These are phyloP conservation scores for Hericium coralloides DNA, from an alignment of 768 basidiomycete species.

Conservation along the genomic window DNA sequence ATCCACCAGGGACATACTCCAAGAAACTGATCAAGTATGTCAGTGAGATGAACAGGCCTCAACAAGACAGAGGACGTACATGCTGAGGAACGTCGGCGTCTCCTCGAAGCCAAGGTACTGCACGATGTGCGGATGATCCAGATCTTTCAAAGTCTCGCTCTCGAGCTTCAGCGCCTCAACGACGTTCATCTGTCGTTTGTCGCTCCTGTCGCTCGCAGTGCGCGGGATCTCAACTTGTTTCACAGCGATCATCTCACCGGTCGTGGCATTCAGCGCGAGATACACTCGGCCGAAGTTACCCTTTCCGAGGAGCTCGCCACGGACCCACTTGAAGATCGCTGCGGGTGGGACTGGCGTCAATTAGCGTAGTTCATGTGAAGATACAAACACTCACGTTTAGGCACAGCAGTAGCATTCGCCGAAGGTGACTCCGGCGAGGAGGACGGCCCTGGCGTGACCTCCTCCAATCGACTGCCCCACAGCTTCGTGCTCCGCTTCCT, in stretches of 20 bases:
- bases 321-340: constrained; percentile 97
- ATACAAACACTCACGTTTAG: constrained; percentile 48
- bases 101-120: constrained; percentile 95
- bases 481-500: constrained; percentile 88
- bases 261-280: constrained; percentile 90
- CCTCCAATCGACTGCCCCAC: constrained; percentile 90
- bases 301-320: constrained; percentile 94
- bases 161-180: constrained; percentile 92
- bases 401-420: constrained; percentile 24
- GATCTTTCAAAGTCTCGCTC: constrained; percentile 91
- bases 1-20: constrained; percentile 98
- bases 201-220: constrained; percentile 85
- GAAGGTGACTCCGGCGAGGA: constrained; percentile 44
- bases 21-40: constrained; percentile 58
- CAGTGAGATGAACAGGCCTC: background rate
- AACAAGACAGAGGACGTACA: constrained; percentile 44
- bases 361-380: constrained; percentile 1
- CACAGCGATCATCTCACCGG: constrained; percentile 98
- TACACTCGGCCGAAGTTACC: constrained; percentile 97
- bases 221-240: constrained; percentile 97
- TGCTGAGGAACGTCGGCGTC: constrained; percentile 80
- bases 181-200: constrained; percentile 73
- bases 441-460: constrained; percentile 56
- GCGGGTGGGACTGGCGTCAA: constrained; percentile 5
- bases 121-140: constrained; percentile 96